Evolutionary conservation across 108 stramenopile genomes (phyloP), one percentile per base, ranked within the genome.

Genomic region (Halocafeteria seosinensis): DNA sequence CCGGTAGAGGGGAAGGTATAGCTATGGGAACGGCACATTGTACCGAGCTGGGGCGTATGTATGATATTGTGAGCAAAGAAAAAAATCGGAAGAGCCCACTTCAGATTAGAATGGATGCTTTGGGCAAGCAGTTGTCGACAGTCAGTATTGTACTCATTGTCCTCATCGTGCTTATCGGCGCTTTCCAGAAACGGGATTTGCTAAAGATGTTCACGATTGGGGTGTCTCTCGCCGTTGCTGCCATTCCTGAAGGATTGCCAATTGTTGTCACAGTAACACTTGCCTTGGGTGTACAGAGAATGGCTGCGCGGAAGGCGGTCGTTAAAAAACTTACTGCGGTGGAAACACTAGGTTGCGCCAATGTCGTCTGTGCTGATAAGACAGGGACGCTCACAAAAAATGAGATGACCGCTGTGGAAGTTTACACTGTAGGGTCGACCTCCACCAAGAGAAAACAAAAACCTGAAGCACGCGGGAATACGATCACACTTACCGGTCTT

Each of bases 311-410:
- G 23, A 84, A 86, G 59, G 92, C 90, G 0, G 91, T 95, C 62
- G 85, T 94, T 37, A 88, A 91, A 50, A 85, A 88, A 57, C 71
- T 98, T n/a, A 84, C 93, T 0, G 87, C 89, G 2, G 89, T 95
- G 21, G 93, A 94, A 73, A 86, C 90, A 1, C 73, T 95, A 61
- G 95, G 95, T 11, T 95, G 90, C 74, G 82, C 88, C 0, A 6
- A 2, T 33, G 85, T 91, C 0, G 77, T 98, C 38, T 85, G 85
- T 34, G 85, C 87, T 2, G 95, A 98, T 77, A 94, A 98, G 80
- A 98, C 95, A 1, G 95, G 95, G 0, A 95, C 93, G 0, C 73
- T 98, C 42, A 98, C 95, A 9, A 85, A 88, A 65, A 93, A 93
- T 77, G 87, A 91, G 78, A 98, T 98, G 95, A 53, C 24, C 60